A percentile compares a stretch with the other conserved stretches of the same genome.
These are phyloP conservation scores for Parasitella parasitica DNA, from an alignment of 371 early-diverging fungal genomes.

Conservation along the genomic window DNA sequence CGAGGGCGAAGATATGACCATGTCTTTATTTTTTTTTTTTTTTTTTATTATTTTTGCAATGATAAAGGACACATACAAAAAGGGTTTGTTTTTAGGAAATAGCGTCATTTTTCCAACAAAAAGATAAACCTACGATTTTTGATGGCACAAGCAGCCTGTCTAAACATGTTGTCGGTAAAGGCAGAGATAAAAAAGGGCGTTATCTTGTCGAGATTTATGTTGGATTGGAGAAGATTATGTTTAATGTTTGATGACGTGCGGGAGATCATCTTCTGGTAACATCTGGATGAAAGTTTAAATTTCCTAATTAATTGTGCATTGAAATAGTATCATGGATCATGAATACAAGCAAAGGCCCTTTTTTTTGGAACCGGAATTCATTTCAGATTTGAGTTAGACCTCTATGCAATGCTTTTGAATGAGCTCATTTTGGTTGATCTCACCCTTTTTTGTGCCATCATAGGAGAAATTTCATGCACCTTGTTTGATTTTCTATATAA, in stretches of 20 bases:
- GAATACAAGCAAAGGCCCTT: background rate
- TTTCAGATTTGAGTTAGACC: background rate
- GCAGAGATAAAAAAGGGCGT: background rate
- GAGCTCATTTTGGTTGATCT: background rate
- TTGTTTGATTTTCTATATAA: background rate
- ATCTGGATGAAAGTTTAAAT: constrained; percentile 1
- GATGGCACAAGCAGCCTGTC: constrained; percentile 2
- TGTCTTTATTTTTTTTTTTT: too few species aligned
- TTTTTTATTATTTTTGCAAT: too few species aligned
- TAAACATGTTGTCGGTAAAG: background rate
- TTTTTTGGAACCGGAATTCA: background rate
- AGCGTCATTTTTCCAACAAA: background rate
- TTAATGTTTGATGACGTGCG: background rate
- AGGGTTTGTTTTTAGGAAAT: too few species aligned
- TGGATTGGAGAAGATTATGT: too few species aligned
- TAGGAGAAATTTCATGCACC: background rate
- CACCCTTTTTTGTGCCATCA: background rate
- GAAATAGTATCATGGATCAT: background rate
- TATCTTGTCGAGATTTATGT: too few species aligned
- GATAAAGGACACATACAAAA: too few species aligned
- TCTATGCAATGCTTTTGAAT: background rate
- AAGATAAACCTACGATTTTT: background rate
- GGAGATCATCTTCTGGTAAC: background rate
- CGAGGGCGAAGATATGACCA: background rate
- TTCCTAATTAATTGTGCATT: background rate